Percentiles rank a stretch among this genome's conserved stretches.
Conservation (phyloP, 2,329 filamentous ascomycete genomes). For the Penicillium sp. region DNA sequence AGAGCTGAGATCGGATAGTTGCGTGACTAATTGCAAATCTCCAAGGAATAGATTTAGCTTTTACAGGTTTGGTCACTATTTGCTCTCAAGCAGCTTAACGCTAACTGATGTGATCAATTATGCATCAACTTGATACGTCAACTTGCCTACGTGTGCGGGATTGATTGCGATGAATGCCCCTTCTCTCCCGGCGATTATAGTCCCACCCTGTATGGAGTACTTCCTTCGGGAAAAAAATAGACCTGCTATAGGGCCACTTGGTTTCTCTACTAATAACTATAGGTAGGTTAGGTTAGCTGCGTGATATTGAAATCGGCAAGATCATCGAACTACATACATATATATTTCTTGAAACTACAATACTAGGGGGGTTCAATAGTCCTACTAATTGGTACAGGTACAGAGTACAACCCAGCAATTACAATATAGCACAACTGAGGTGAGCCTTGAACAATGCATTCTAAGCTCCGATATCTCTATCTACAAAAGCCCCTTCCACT, state of each 20-base stretch:
- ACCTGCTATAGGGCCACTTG: background rate
- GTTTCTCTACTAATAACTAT: background rate
- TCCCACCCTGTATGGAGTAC: no score
- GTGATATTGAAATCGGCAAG: background rate
- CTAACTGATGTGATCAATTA: background rate
- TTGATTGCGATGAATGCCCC: background rate
- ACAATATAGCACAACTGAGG: background rate
- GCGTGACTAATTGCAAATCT: background rate
- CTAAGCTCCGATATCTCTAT: no score
- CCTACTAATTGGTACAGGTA: no score
- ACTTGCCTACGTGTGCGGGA: background rate
- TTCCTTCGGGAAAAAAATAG: background rate
- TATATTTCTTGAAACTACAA: background rate
- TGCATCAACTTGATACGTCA: background rate
- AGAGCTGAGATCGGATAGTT: background rate
- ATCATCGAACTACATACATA: background rate
- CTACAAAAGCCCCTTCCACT: constrained; percentile 12
- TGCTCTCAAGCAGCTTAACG: background rate
- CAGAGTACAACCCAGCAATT: background rate
- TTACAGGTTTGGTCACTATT: background rate
- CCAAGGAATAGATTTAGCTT: background rate
- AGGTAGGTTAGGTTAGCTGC: background rate
- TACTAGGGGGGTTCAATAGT: no score
- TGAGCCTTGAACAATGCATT: background rate
- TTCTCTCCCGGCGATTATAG: background rate